A percentile compares a stretch with the other conserved stretches of the same genome.
Conservation (phyloP, 1,284 basidiomycete species). For the Boletus smithii region DNA sequence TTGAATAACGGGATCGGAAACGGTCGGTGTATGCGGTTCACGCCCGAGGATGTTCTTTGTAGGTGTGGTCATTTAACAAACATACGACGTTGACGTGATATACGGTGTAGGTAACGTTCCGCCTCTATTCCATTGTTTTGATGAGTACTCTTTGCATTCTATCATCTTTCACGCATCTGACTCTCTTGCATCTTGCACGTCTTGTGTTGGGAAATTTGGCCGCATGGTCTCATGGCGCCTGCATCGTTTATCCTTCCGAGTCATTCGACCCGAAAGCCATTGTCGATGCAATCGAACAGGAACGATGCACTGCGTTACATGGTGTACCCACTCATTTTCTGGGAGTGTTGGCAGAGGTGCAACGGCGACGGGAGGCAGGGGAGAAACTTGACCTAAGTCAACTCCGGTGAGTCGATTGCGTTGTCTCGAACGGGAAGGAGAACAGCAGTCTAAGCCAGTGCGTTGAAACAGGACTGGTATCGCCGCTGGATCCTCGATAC, state of each 20-base stretch:
- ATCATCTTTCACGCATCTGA: constrained; percentile 8
- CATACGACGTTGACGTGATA: constrained; percentile 1
- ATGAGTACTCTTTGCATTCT: constrained; percentile 48
- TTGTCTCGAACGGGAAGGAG: neutral
- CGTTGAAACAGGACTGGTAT: constrained; percentile 62
- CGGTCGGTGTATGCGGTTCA: constrained; percentile 66
- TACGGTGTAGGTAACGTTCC: constrained; percentile 63
- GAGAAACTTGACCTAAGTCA: constrained; percentile 45
- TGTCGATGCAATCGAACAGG: constrained; percentile 62
- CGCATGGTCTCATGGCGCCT: constrained; percentile 71
- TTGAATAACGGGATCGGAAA: constrained; percentile 76
- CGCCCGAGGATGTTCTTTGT: constrained; percentile 66
- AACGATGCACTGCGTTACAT: constrained; percentile 74
- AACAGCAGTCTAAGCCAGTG: neutral
- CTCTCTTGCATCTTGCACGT: constrained; percentile 40
- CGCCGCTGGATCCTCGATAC: constrained; percentile 74
- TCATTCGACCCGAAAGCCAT: constrained; percentile 61
- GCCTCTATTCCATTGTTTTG: constrained; percentile 84
- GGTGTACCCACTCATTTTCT: constrained; percentile 86
- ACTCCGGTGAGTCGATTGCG: constrained; percentile 48
- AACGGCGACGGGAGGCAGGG: constrained; percentile 47
- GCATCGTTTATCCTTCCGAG: constrained; percentile 72
- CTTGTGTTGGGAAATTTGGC: constrained; percentile 81
- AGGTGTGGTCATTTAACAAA: constrained; percentile 25
- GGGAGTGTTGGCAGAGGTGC: constrained; percentile 66